phyloP scores from a whole-genome alignment of 805 yeast genomes.

The Zygotorulaspora sp. region DNA sequence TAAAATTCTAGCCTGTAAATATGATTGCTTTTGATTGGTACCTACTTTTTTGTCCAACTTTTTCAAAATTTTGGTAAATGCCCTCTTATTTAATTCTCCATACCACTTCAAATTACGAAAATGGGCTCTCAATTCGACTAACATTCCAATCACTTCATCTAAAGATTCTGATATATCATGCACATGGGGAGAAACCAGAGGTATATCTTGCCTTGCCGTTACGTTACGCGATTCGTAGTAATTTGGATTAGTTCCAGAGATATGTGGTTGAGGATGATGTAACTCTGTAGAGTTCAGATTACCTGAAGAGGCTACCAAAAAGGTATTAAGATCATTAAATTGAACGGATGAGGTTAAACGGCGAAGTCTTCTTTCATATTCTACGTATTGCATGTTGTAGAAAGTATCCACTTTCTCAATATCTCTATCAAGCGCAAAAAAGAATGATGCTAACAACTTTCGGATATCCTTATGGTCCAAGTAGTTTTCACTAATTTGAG shows the following conservation, averaged over 20 bases:
- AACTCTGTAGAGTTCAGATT: constrained; percentile 7
- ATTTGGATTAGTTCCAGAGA: constrained; percentile 5
- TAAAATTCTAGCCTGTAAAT: constrained; percentile 60
- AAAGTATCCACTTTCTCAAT: constrained; percentile 78
- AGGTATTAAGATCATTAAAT: constrained; percentile 17
- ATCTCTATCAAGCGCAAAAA: constrained; percentile 72
- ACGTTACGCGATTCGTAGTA: background rate
- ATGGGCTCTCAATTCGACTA: constrained; percentile 70
- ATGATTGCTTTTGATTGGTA: constrained; percentile 51
- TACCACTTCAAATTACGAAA: constrained; percentile 88
- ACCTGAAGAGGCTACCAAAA: constrained; percentile 8
- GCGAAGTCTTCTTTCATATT: constrained; percentile 66
- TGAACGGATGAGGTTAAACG: constrained; percentile 40
- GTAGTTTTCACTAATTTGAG: constrained; percentile 11
- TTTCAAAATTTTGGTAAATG: constrained; percentile 81
- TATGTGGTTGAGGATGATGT: constrained; percentile 11
- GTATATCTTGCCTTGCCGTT: background rate
- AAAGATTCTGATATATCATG: constrained; percentile 40
- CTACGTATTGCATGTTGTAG: constrained; percentile 66
- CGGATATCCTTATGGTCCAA: constrained; percentile 43
- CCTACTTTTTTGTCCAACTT: constrained; percentile 83
- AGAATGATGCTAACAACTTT: constrained; percentile 57
- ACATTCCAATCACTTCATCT: constrained; percentile 59
- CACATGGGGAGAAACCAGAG: constrained; percentile 7
- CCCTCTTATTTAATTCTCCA: constrained; percentile 87